Conservation (phyloP, 176 grass and related monocot genomes). For the Rhynchospora tenuis region DNA sequence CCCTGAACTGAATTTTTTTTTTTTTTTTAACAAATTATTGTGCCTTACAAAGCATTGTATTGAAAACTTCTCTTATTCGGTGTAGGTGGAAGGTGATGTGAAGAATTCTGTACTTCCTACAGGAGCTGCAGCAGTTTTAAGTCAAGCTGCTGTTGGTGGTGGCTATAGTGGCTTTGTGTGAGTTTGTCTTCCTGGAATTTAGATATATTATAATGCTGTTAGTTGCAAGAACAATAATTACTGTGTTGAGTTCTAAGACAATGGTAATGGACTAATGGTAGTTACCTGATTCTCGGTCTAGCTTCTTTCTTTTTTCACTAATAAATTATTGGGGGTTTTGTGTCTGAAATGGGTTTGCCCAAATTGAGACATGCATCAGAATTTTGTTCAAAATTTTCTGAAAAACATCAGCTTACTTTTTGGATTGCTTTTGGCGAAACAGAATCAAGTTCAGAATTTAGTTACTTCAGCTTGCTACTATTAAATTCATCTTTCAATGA, state of each 20-base stretch:
- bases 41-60: conserved; percentile 8
- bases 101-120: conserved; percentile 37
- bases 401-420: background rate
- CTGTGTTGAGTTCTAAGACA: background rate
- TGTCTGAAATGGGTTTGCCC: background rate
- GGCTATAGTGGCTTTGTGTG: conserved; percentile 96
- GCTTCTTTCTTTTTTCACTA: background rate
- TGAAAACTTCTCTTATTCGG: conserved; percentile 26
- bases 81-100: conserved; percentile 71
- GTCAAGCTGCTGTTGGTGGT: conserved; percentile 64
- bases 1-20: background rate
- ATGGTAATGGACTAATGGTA: background rate
- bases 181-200: conserved; percentile 21
- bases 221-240: background rate
- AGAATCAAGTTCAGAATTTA: too few relatives aligned
- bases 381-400: background rate
- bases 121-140: conserved; percentile 49
- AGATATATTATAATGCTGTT: background rate
- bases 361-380: background rate
- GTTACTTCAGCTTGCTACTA: background rate
- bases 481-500: background rate
- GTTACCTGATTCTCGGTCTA: background rate
- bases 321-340: background rate
- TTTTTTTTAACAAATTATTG: background rate
- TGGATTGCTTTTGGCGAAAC: background rate